Conservation (phyloP, 345 rosid genomes). For the Erysimum cheiranthoides region DNA sequence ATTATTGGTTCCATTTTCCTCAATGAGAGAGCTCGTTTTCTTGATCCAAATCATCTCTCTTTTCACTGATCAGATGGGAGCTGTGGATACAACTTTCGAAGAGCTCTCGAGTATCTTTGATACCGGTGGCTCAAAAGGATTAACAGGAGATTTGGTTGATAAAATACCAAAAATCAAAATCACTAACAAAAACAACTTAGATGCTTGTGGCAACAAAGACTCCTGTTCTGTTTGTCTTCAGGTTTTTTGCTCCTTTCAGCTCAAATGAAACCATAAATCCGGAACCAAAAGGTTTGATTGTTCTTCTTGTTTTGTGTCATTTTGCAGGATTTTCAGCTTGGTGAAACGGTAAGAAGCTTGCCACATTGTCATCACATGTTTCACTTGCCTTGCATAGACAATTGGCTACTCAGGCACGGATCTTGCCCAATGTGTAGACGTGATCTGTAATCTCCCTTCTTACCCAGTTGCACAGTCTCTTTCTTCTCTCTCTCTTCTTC, state of each 20-base stretch:
- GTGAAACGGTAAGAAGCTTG: slow-evolving; percentile 89
- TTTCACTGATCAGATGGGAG: slow-evolving; percentile 77
- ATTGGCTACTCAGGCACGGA: slow-evolving; percentile 90
- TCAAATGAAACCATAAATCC: not conserved
- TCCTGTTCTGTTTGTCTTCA: slow-evolving; percentile 98
- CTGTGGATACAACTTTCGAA: slow-evolving; percentile 75
- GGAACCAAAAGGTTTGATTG: not conserved
- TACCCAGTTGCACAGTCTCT: slow-evolving; percentile 41
- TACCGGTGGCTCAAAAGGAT: slow-evolving; percentile 76
- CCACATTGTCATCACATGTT: slow-evolving; percentile 99
- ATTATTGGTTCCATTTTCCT: not conserved
- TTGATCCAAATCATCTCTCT: slow-evolving; percentile 4
- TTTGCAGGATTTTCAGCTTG: slow-evolving; percentile 87
- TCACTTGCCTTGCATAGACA: slow-evolving; percentile 96
- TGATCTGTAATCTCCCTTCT: slow-evolving; percentile 60
- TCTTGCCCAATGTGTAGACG: slow-evolving; percentile 98
- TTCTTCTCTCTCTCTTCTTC: slow-evolving; percentile 10
- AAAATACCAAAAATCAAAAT: slow-evolving; percentile 86
- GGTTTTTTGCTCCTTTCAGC: slow-evolving; percentile 49
- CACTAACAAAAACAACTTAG: slow-evolving; percentile 62
- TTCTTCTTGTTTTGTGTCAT: not conserved
- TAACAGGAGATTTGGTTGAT: slow-evolving; percentile 76
- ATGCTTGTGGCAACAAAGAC: slow-evolving; percentile 79
- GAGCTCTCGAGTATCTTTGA: slow-evolving; percentile 88
- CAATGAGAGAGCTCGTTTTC: slow-evolving; percentile 16